Base-by-base conservation (phyloP, 2,329 filamentous ascomycete species). In the Aspergillus sp. region DNA sequence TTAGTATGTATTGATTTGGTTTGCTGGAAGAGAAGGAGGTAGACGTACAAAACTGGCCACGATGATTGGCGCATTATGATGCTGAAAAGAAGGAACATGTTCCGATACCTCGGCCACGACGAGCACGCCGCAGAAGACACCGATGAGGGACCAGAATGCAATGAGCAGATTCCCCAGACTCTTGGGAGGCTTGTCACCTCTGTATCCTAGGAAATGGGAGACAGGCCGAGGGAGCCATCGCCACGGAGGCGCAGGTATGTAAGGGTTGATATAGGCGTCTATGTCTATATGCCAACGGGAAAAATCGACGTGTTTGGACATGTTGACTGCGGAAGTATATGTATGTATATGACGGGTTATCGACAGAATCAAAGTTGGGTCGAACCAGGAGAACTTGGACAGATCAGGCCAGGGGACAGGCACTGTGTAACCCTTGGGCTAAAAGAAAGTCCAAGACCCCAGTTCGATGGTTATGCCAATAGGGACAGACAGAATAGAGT, bases 191-290 rank as follows among this genome's bases (percentile, higher is more conserved):
- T 64, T 47, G 18, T 61, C 60, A 10, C 69, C 69, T 61, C 88
- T 83, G 68, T 90, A 78, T 11, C 90, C 89, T 2, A 96, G 77
- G 66, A 91, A 89, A 65, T 86, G 84, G 20, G 90, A 84, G 20
- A 95, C 70, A 0, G 84, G 83, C 51, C 79, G 80, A 0, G 92
- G 92, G 1, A 96, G 70, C 49, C 79, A 77, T 29, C 83, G 77
- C 72, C 91, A 83, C 66, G 84, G 85, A 46, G 89, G 88, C 14
- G 84, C 78, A 9, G 90, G 90, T 24, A 96, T 71, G 61, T 86
- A 81, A 2, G 83, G 89, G 72, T 94, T 92, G 54, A 96, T 72
- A 71, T 88, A 86, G n/a, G 76, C 77, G 80, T 96, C 92, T 63
- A 96, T 84, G 75, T 95, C 86, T 75, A 96, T 86, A 69, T 88